Evolutionary conservation across 2,329 filamentous ascomycete genomes (phyloP).

Genomic region (Dendrostoma leiphaemia): DNA sequence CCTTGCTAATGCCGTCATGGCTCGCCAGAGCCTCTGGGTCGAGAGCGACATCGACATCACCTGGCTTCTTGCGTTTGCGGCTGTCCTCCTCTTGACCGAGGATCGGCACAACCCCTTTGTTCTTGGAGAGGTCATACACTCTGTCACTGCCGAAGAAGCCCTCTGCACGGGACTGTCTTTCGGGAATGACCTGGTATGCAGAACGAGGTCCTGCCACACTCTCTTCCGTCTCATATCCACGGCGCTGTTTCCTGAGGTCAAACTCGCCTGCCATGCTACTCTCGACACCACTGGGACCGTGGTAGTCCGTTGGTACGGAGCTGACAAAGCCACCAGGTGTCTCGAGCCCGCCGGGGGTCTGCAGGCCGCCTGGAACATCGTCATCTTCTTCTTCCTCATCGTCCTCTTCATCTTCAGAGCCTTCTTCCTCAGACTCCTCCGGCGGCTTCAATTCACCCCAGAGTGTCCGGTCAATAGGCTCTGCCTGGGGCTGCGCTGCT

Average conservation of each 20-base stretch:
- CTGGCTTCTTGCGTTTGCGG: constrained; percentile 90
- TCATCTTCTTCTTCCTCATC: constrained; percentile 63
- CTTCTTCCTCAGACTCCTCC: constrained; percentile 70
- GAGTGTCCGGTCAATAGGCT: constrained; percentile 79
- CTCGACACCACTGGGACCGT: constrained; percentile 61
- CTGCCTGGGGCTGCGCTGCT: constrained; percentile 51
- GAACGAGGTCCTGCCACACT: constrained; percentile 65
- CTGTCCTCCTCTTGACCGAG: constrained; percentile 77
- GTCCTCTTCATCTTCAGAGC: constrained; percentile 62
- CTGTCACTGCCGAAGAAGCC: constrained; percentile 97
- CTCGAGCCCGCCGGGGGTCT: constrained; percentile 75
- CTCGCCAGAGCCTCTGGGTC: constrained; percentile 77
- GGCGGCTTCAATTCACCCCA: constrained; percentile 91
- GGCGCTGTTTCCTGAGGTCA: constrained; percentile 82
- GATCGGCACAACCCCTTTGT: constrained; percentile 59
- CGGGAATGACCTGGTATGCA: constrained; percentile 86
- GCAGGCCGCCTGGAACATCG: constrained; percentile 61
- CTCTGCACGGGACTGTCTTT: constrained; percentile 79
- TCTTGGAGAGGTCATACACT: constrained; percentile 77
- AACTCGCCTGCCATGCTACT: constrained; percentile 83
- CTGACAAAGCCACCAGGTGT: constrained; percentile 80
- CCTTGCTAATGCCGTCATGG: constrained; percentile 78
- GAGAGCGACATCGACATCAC: constrained; percentile 89
- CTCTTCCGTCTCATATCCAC: constrained; percentile 87
- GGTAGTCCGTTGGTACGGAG: constrained; percentile 76